Base-by-base conservation (phyloP, 2,329 filamentous ascomycete species). In the Colletotrichum liriopes region DNA sequence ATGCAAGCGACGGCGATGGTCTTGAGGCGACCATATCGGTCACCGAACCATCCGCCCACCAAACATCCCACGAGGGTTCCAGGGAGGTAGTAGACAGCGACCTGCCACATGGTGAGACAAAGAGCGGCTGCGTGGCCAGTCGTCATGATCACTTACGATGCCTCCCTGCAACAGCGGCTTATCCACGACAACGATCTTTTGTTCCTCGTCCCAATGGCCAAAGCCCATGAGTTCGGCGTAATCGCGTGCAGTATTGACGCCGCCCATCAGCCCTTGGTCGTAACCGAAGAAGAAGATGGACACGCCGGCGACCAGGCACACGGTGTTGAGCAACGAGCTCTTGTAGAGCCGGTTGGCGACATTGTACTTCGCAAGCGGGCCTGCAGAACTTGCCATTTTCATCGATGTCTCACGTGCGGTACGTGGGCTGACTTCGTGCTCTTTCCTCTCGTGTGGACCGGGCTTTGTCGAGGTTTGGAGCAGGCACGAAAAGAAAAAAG, bases 261-360 rank as follows among this genome's bases (percentile, higher is more conserved):
- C 91, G 23, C 88, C 88, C 90, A 87, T 91, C 74, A 87, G 80
- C 55, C 86, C 87, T 76, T 89, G 87, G 73, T 89, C 87, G 75
- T 88, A 88, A 49, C 86, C 91, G 75, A 92, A 92, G 84, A 93
- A 92, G 79, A 93, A 90, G 74, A 92, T 93, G 18, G 90, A 92
- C 18, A 93, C 79, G 1, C 85, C 90, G 1, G 91, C 91, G 18
- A 93, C 83, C 59, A 85, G 86, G 78, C 92, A 92, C 80, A 93
- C 88, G 47, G 87, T 87, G 68, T 90, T 84, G 67, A 92, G 86
- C 72, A 92, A 84, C 52, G 81, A 79, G 23, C 83, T 80, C 82
- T 91, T 91, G 81, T 90, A 83, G 6, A 89, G 79, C 74, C 82
- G 83, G 78, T 89, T 84, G 67, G 87, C 86, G 14, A 90, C 82